phyloP scores from a whole-genome alignment of 495 filamentous ascomycete species.

The Tetracladium setigerum region DNA sequence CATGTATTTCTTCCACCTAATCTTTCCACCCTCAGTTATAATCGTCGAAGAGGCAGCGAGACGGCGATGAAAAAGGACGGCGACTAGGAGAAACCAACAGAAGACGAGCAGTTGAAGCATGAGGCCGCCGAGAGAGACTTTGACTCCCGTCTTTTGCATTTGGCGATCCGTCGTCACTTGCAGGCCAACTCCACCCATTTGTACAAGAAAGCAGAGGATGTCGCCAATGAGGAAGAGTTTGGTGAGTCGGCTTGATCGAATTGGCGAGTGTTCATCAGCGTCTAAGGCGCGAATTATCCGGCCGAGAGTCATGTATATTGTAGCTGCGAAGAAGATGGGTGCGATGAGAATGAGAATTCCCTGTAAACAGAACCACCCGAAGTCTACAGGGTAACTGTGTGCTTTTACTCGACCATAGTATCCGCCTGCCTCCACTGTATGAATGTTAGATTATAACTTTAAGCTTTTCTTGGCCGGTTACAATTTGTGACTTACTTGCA shows the following conservation, averaged over 20 bases:
- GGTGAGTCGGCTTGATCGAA: slow-evolving; percentile 30
- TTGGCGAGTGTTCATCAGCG: slow-evolving; percentile 30
- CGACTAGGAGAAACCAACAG: slow-evolving; percentile 35
- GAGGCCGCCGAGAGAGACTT: slow-evolving; percentile 34
- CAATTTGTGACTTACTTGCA: slow-evolving; percentile 21
- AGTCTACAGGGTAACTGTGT: slow-evolving; percentile 23
- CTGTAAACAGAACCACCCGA: slow-evolving; percentile 39
- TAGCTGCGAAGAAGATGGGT: slow-evolving; percentile 42
- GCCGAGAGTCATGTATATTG: slow-evolving; percentile 46
- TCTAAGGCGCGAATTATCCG: slow-evolving; percentile 34
- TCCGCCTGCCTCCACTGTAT: slow-evolving; percentile 36
- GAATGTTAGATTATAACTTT: neutral
- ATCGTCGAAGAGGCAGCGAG: neutral
- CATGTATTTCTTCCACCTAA: slow-evolving; percentile 44
- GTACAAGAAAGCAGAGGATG: slow-evolving; percentile 31
- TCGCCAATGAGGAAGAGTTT: slow-evolving; percentile 36
- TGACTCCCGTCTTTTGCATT: slow-evolving; percentile 26
- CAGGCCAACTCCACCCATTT: slow-evolving; percentile 26
- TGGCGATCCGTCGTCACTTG: slow-evolving; percentile 25
- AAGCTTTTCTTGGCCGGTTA: neutral
- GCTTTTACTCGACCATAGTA: slow-evolving; percentile 36
- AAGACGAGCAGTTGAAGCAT: slow-evolving; percentile 44
- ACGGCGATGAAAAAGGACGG: slow-evolving; percentile 26
- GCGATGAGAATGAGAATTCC: slow-evolving; percentile 37
- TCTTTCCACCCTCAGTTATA: neutral